phyloP scores from a whole-genome alignment of 2,329 filamentous ascomycete species.

The Cladosporium austrohemisphaericum region DNA sequence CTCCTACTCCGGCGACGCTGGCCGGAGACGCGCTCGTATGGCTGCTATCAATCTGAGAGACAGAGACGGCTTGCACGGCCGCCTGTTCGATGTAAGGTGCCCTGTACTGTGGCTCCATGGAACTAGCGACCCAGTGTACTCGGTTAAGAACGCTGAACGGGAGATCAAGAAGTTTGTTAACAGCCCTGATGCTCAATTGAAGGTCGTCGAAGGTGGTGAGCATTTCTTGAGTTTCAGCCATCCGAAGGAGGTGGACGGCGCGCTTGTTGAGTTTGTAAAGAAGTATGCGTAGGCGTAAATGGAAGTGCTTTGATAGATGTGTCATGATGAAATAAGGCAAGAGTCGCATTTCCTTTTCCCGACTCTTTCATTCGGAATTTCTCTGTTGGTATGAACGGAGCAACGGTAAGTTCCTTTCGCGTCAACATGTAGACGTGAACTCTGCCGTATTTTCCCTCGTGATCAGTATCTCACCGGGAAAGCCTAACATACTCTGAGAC shows the following conservation, averaged over 20 bases:
- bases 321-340: too few relatives aligned
- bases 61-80: conserved; percentile 45
- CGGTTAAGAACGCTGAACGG: conserved; percentile 41
- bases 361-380: too few relatives aligned
- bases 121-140: conserved; percentile 41
- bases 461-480: too few relatives aligned
- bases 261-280: conserved; percentile 32
- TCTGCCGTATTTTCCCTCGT: too few relatives aligned
- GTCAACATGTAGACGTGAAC: too few relatives aligned
- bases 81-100: conserved; percentile 47
- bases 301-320: background rate
- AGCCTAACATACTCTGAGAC: too few relatives aligned
- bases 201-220: conserved; percentile 44
- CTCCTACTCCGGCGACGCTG: conserved; percentile 50
- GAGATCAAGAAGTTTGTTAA: conserved; percentile 49
- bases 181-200: conserved; percentile 41
- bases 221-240: conserved; percentile 50
- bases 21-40: conserved; percentile 46
- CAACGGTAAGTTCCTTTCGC: too few relatives aligned
- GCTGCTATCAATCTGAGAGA: conserved; percentile 48
- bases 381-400: too few relatives aligned
- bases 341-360: too few relatives aligned
- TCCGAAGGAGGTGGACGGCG: conserved; percentile 42
- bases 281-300: conserved; percentile 27
- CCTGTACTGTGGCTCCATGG: conserved; percentile 52